Evolutionary conservation across 768 basidiomycete genomes (phyloP).

Genomic region (Strobilomyces confusus): DNA sequence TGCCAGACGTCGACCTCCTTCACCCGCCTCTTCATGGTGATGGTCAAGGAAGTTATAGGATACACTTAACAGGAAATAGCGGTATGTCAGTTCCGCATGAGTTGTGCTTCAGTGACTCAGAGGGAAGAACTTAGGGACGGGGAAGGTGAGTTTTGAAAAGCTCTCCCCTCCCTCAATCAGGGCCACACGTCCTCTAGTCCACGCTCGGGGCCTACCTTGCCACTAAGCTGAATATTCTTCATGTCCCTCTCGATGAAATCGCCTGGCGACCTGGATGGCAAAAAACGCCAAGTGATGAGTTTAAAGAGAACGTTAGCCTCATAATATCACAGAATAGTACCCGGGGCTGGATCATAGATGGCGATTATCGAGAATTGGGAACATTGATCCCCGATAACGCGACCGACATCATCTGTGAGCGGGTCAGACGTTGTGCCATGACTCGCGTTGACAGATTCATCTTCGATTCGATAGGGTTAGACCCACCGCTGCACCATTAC

Average conservation of each 20-base stretch:
- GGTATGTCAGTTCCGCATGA: conserved; percentile 33
- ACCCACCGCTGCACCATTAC: conserved; percentile 59
- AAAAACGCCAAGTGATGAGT: conserved; percentile 25
- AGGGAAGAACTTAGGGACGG: conserved; percentile 26
- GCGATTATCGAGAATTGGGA: conserved; percentile 37
- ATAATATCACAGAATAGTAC: conserved; percentile 30
- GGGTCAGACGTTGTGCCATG: background rate
- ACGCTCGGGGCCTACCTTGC: conserved; percentile 47
- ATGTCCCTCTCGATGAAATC: conserved; percentile 44
- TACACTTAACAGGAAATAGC: conserved; percentile 50
- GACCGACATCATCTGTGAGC: conserved; percentile 54
- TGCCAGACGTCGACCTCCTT: conserved; percentile 5
- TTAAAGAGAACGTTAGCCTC: conserved; percentile 14
- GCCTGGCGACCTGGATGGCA: conserved; percentile 51
- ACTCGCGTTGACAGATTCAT: background rate
- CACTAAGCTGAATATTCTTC: conserved; percentile 40
- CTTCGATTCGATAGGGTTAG: conserved; percentile 47
- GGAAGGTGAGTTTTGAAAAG: conserved; percentile 33
- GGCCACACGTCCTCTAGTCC: conserved; percentile 31
- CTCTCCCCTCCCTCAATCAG: too few species aligned
- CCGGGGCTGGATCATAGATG: conserved; percentile 53
- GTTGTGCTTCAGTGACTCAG: background rate
- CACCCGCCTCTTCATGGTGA: conserved; percentile 38
- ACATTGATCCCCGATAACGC: conserved; percentile 34
- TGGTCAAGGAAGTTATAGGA: conserved; percentile 40